These are phyloP conservation scores for Aquilaria malaccensis DNA, from an alignment of 345 rosid genomes.

Conservation along the genomic window DNA sequence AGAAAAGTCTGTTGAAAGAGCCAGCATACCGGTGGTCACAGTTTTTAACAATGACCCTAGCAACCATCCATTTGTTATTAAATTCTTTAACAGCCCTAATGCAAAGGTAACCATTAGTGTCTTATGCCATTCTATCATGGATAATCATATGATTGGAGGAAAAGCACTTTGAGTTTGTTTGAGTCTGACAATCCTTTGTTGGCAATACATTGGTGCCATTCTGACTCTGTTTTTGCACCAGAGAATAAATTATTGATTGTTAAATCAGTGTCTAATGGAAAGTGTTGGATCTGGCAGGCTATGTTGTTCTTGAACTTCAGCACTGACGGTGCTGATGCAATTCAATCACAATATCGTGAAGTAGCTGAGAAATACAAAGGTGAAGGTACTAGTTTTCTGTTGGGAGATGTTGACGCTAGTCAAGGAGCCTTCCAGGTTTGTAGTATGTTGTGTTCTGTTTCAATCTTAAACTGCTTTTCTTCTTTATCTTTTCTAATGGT, in stretches of 20 bases:
- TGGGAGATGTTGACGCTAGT: constrained; percentile 86
- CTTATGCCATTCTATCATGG: too few relatives aligned
- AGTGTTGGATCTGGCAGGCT: constrained; percentile 37
- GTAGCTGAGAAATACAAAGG: constrained; percentile 72
- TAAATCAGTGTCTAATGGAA: not conserved
- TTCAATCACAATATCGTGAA: constrained; percentile 57
- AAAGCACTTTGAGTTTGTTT: too few relatives aligned
- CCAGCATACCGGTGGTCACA: constrained; percentile 70
- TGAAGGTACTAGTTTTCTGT: constrained; percentile 57
- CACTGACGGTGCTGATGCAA: constrained; percentile 45
- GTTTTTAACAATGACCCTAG: constrained; percentile 59
- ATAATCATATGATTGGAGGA: too few relatives aligned
- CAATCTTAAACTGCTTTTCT: not conserved
- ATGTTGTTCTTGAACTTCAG: constrained; percentile 82
- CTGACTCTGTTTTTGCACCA: too few relatives aligned
- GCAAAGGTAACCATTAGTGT: constrained; percentile 47
- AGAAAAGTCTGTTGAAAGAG: constrained; percentile 71
- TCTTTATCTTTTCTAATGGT: not conserved
- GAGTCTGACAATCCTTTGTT: too few relatives aligned
- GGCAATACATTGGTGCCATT: too few relatives aligned
- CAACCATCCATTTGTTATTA: constrained; percentile 72
- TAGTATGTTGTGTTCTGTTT: constrained; percentile 5
- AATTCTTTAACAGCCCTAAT: constrained; percentile 65
- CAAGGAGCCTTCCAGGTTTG: constrained; percentile 83
- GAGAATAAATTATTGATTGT: too few relatives aligned